phyloP scores from a whole-genome alignment of 1,284 basidiomycete species.

The Malassezia psittaci region DNA sequence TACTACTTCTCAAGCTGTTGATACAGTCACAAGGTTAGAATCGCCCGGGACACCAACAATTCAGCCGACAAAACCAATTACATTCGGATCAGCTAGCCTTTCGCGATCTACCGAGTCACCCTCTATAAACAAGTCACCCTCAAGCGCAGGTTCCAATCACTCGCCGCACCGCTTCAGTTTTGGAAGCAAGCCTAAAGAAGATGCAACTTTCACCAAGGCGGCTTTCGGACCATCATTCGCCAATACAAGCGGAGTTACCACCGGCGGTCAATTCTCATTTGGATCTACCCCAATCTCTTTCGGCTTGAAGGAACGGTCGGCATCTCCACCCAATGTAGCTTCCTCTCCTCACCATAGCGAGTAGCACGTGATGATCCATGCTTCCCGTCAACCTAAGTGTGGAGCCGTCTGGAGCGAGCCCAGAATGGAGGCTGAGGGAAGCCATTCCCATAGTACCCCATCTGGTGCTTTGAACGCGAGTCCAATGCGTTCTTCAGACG shows the following conservation, averaged over 20 bases:
- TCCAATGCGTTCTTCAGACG: not conserved
- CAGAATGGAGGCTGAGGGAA: not conserved
- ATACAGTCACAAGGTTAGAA: not conserved
- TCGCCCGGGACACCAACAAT: not conserved
- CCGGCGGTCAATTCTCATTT: conserved; percentile 12
- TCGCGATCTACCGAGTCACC: not conserved
- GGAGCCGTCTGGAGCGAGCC: not conserved
- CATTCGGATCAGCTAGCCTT: conserved; percentile 9
- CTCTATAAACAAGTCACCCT: not conserved
- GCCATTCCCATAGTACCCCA: not conserved
- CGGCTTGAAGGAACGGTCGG: not conserved
- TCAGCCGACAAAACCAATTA: conserved; percentile 5
- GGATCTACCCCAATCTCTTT: conserved; percentile 12
- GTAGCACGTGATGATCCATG: not conserved
- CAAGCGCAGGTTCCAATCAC: not conserved
- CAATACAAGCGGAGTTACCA: conserved; percentile 11
- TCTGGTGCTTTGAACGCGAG: too few species aligned
- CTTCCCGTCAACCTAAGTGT: not conserved
- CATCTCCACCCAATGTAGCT: not conserved
- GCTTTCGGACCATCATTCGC: conserved; percentile 15
- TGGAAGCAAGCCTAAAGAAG: conserved; percentile 5
- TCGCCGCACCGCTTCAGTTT: conserved; percentile 17
- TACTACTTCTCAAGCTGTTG: not conserved
- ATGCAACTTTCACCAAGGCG: conserved; percentile 9
- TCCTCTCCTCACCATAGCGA: not conserved